phyloP scores from a whole-genome alignment of 169 alveolate species.

The Eimeria maxima region DNA sequence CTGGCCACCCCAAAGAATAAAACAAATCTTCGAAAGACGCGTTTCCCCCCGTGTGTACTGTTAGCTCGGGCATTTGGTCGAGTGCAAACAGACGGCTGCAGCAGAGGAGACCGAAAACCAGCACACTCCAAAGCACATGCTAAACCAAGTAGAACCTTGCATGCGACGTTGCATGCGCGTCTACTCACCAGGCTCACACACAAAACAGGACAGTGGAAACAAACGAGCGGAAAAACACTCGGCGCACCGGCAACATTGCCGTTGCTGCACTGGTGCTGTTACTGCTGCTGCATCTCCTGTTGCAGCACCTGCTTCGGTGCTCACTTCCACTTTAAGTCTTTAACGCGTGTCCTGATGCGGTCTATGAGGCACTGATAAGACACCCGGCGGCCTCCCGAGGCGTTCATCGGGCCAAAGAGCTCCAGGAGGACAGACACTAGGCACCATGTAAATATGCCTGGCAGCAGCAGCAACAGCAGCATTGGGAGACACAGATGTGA shows the following conservation, averaged over 20 bases:
- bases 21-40: conserved; percentile 66
- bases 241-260: background rate
- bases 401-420: conserved; percentile 55
- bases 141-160: background rate
- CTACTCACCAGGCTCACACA: no score
- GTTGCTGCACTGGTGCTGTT: background rate
- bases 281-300: conserved; percentile 9
- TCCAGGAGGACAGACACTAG: conserved; percentile 61
- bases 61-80: conserved; percentile 81
- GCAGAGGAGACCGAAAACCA: background rate
- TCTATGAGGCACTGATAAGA: conserved; percentile 61
- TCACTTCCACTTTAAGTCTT: conserved; percentile 77
- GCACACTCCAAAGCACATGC: conserved; percentile 17
- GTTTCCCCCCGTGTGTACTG: conserved; percentile 80
- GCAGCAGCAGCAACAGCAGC: conserved; percentile 33
- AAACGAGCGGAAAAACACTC: no score
- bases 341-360: background rate
- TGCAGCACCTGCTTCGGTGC: background rate
- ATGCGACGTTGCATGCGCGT: background rate
- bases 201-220: no score
- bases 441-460: conserved; percentile 82
- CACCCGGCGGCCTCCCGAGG: conserved; percentile 49
- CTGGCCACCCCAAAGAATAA: conserved; percentile 38
- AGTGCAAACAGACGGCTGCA: conserved; percentile 78
- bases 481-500: no score